Evolutionary conservation across 2,329 filamentous ascomycete genomes (phyloP).

Genomic region (Stagonosporopsis vannaccii): DNA sequence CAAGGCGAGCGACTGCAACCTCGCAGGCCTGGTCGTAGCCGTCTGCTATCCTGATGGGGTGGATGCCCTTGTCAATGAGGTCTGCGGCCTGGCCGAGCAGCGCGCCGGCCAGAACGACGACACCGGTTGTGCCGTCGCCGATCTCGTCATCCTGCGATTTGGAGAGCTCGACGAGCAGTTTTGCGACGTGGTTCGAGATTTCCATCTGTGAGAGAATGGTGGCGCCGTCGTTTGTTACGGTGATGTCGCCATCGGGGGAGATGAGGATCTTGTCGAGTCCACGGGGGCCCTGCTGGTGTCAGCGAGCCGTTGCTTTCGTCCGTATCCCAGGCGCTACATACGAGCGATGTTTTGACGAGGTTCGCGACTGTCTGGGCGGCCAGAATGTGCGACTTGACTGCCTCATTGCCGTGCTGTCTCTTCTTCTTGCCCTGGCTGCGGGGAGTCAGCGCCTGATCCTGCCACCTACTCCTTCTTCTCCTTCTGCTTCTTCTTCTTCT

Average conservation of each 20-base stretch:
- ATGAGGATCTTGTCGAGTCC: constrained; percentile 99
- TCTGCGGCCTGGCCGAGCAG: constrained; percentile 96
- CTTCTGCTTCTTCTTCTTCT: not conserved
- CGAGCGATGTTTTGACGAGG: constrained; percentile 94
- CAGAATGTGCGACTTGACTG: constrained; percentile 97
- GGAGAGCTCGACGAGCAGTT: constrained; percentile 93
- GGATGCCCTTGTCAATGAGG: constrained; percentile 99
- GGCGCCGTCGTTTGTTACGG: constrained; percentile 97
- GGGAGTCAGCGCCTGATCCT: not conserved
- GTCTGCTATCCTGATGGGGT: constrained; percentile 97
- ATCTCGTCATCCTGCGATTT: constrained; percentile 99
- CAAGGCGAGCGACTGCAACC: constrained; percentile 90
- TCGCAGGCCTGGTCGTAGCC: constrained; percentile 98
- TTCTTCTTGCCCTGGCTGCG: constrained; percentile 94
- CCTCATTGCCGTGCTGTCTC: constrained; percentile 94
- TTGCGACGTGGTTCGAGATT: constrained; percentile 97
- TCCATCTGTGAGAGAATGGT: constrained; percentile 98
- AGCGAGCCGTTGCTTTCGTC: constrained; percentile 2
- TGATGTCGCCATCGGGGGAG: constrained; percentile 97
- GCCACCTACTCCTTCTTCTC: not conserved
- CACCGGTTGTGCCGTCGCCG: constrained; percentile 96
- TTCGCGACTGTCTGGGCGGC: constrained; percentile 95
- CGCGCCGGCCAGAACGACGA: constrained; percentile 93
- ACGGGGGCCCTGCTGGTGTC: constrained; percentile 71
- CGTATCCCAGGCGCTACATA: constrained; percentile 43